Base-by-base conservation (phyloP, 768 basidiomycete species). In the Mycena venus region DNA sequence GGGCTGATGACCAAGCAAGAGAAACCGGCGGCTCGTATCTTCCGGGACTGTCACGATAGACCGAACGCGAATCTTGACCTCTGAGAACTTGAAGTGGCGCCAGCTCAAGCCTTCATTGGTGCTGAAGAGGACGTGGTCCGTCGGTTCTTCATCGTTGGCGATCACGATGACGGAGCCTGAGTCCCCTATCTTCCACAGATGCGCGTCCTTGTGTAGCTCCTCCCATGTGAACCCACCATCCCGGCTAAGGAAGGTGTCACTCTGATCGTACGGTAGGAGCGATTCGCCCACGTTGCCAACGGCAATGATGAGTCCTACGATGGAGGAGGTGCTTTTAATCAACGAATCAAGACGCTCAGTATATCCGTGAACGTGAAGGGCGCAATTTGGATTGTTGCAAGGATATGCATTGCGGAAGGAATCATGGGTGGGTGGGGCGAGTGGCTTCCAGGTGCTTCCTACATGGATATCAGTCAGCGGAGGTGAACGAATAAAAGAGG, bases 211-310 rank as follows among this genome's bases (percentile, higher is more conserved):
- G 86, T 96, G 96, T 0, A 99, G 93, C 84, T 99, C 98, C 80
- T 98, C 91, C 98, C 98, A 99, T 0, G 95, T 96, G 84, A 98
- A 97, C 12, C 98, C 98, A 5, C 92, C 98, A 77, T 99, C 96
- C 4, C 98, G 95, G 64, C 95, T 96, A 44, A 99, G 89, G 93
- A 98, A 99, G 5, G 96, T 98, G 81, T 99, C 97, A 72, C 93
- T 92, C 36, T 98, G 94, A 4, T 86, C 88, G 84, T 99, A 99
- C 0, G 91, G 85, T 0, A 90, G 91, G 2, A 99, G 90, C 0
- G 85, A 80, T 75, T 96, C 93, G 42, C 98, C 98, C 21, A 99
- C 97, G 78, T 96, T 99, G 10, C 98, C 98, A 44, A 99, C 97
- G 1, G 94, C 98, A 90, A 99, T 95, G 83, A 99, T 89, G 21